Conservation (phyloP, 331 rosid genomes). For the Quercus tomentella region DNA sequence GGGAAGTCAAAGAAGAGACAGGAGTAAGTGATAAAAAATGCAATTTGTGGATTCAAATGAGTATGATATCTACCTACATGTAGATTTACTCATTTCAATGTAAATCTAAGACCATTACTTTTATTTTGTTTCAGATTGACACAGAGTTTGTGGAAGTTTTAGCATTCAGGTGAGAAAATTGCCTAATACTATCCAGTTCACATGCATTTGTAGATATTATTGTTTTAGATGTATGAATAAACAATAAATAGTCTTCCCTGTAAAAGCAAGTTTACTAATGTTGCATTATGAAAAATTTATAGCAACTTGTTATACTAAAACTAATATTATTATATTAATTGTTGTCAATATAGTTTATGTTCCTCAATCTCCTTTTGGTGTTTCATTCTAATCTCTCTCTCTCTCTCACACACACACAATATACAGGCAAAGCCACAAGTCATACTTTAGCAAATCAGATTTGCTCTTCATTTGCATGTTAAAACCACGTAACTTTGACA, state of each 20-base stretch:
- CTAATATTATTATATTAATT: background rate
- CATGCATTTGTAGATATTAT: background rate
- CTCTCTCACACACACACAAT: background rate
- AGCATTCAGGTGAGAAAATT: conserved; percentile 65
- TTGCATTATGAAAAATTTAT: background rate
- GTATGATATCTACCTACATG: background rate
- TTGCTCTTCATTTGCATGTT: conserved; percentile 69
- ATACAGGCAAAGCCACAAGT: conserved; percentile 66
- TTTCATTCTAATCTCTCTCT: background rate
- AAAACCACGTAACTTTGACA: conserved; percentile 50
- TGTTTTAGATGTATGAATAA: background rate
- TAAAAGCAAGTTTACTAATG: background rate
- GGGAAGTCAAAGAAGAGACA: too few species aligned
- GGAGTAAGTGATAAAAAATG: too few species aligned
- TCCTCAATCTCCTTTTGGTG: background rate
- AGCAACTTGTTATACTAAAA: background rate
- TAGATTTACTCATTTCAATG: background rate
- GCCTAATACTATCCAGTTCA: background rate
- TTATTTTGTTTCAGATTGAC: conserved; percentile 50
- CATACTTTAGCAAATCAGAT: conserved; percentile 65
- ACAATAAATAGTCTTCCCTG: conserved; percentile 1
- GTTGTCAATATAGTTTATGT: background rate
- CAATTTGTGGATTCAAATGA: background rate
- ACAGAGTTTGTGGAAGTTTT: conserved; percentile 75
- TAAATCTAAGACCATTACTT: background rate